Base-by-base conservation (phyloP, 2,329 filamentous ascomycete genomes). In the Ascochyta pisi region DNA sequence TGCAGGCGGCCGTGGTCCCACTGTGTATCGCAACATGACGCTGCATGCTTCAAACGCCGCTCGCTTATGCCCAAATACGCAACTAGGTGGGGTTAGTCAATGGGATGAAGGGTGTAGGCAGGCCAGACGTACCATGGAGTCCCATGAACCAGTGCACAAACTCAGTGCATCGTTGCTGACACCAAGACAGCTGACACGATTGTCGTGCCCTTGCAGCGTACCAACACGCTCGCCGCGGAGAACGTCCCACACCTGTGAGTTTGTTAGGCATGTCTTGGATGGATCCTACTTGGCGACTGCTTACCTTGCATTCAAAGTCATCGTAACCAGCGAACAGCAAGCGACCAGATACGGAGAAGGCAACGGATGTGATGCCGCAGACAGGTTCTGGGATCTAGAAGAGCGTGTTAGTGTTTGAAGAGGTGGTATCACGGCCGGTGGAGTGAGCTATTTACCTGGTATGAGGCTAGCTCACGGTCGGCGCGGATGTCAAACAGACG, bases 131-230 rank as follows among this genome's bases (percentile, higher is more conserved):
- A 98, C 95, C 84, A 96, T 85, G 72, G 95, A 97, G 82, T 99
- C 95, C 95, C 95, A 99, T 67, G 95, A 99, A 78, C 95, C 95
- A 73, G 95, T 99, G 86, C 95, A 98, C 82, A 99, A 84, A 83
- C 94, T 98, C 82, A 98, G 96, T 62, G 94, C 95, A 75, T 99
- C 95, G 78, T 98, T 98, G 84, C 94, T 98, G 69, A 99, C 95
- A 66, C 95, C 95, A 75, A 99, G 82, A 80, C 95, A 99, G 86
- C 94, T 98, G 76, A 99, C 95, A 67, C 95, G 90, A 83, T 99
- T 99, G 80, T 98, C 94, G 78, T 99, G 95, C 70, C 95, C 95
- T 71, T 96, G 94, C 57, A 99, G 84, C 52, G 93, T 96, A 74
- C 95, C 95, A 64, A 99, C 92, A 81, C 96, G 96, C 77, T 99